Evolutionary conservation across 2,329 filamentous ascomycete genomes (phyloP), one percentile per base, ranked within the genome.

Genomic region (Ophiostoma himal-ulmi): DNA sequence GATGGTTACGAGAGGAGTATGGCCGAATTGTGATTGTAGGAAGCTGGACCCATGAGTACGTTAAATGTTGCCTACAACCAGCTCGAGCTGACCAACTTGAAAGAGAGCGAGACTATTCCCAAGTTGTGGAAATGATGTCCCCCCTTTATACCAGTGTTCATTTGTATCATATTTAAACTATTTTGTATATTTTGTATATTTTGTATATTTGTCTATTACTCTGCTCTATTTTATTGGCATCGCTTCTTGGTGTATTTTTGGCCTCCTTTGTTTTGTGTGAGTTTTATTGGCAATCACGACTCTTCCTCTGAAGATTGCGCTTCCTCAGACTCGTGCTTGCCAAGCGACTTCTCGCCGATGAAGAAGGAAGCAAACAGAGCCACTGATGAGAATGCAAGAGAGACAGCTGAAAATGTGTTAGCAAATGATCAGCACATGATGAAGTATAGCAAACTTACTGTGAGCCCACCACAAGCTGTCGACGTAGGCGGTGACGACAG

Each of bases 1-100:
- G 78, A 80, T 66, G 78, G 77, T 10, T 77, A 77, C 54, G 78
- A 79, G 30, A 57, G n/a, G 52, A 57, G 52, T 22, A 57, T 57
- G 52, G 52, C 3, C 52, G 52, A 3, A 26, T 57, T 26, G 52
- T 57, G 22, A 7, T 57, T 8, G 52, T 57, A 1, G 52, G 52
- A 26, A 57, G 52, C 52, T 57, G 52, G 52, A 13, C 52, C 13
- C 52, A 57, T 13, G 17, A 57, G 52, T 57, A 57, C 11, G 52
- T 30, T 57, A 44, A 10, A 13, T 44, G 39, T 44, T 44, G 10
- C 39, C 39, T 44, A 44, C 7, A 30, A 30, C 30, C 30, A 30
- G 30, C 30, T 30, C 30, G 30, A 70, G 1, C 76, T 57, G 4
- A 41, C 10, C n/a, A 41, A 17, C 62, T 7, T 64, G 26, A 17